These are phyloP conservation scores for Erythrophleum fordii DNA, from an alignment of 306 rosid genomes.

Conservation along the genomic window DNA sequence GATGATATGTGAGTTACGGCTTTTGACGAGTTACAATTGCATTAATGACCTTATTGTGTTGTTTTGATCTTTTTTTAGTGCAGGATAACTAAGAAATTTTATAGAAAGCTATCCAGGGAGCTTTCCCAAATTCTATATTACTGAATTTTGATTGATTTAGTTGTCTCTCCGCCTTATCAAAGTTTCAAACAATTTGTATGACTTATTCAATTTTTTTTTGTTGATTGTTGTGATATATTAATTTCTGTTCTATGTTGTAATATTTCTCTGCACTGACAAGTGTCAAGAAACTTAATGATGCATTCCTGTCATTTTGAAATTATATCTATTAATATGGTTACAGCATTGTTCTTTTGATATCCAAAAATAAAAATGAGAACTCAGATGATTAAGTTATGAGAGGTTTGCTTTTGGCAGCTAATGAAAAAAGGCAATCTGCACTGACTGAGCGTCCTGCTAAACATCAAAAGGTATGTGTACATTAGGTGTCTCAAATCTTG, in stretches of 20 bases:
- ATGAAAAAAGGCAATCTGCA: slow-evolving; percentile 84
- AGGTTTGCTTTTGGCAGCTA: slow-evolving; percentile 78
- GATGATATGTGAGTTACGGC: background rate
- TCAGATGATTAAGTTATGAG: slow-evolving; percentile 82
- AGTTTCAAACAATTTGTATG: slow-evolving; percentile 22
- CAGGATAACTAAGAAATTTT: no score
- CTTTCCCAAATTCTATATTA: no score
- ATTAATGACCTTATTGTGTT: no score
- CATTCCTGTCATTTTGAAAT: slow-evolving; percentile 20
- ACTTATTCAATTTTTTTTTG: background rate
- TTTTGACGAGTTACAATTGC: background rate
- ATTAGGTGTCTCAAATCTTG: background rate
- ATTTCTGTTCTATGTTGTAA: background rate
- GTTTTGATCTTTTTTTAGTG: no score
- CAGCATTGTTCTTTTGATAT: slow-evolving; percentile 31
- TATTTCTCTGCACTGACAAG: slow-evolving; percentile 10
- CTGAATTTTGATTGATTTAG: no score
- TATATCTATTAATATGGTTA: background rate
- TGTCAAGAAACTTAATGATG: slow-evolving; percentile 4
- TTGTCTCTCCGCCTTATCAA: slow-evolving; percentile 26
- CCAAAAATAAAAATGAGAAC: slow-evolving; percentile 36
- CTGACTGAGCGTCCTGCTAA: slow-evolving; percentile 82
- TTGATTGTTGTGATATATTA: slow-evolving; percentile 5
- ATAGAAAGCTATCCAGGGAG: no score
- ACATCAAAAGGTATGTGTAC: slow-evolving; percentile 74